Evolutionary conservation across 148 eudicot species (phyloP).

Genomic region (Pouteria glomerata): DNA sequence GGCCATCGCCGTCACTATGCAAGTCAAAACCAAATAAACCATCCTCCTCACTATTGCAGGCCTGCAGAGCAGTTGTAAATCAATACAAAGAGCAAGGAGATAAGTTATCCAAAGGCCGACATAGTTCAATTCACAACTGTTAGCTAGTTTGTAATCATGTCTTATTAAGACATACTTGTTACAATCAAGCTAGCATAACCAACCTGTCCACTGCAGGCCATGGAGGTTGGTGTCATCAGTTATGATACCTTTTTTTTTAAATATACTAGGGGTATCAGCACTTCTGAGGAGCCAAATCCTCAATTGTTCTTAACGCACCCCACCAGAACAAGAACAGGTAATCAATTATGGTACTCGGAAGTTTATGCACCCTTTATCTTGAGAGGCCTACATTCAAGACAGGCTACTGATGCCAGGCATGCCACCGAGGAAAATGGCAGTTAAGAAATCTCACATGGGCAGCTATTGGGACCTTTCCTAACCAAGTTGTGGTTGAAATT

Average conservation of each 20-base stretch:
- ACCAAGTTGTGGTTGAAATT: not conserved
- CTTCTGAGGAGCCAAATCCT: too few relatives aligned
- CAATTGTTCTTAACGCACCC: too few relatives aligned
- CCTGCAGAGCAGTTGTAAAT: slow-evolving; percentile 35
- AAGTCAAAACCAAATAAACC: slow-evolving; percentile 83
- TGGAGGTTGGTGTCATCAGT: not conserved
- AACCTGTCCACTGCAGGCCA: not conserved
- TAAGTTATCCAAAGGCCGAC: not conserved
- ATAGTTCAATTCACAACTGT: too few relatives aligned
- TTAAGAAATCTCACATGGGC: not conserved
- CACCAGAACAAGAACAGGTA: too few relatives aligned
- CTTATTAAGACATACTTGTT: not conserved
- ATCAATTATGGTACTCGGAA: not conserved
- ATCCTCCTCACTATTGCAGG: slow-evolving; percentile 76
- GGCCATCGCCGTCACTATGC: slow-evolving; percentile 94
- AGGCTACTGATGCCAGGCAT: not conserved
- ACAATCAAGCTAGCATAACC: not conserved
- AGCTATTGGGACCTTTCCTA: not conserved
- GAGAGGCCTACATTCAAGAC: not conserved
- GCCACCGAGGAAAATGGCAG: not conserved
- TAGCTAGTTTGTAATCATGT: too few relatives aligned
- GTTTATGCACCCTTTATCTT: not conserved
- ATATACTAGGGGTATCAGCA: too few relatives aligned
- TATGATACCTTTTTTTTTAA: too few relatives aligned
- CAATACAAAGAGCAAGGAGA: not conserved